Base-by-base conservation (phyloP, 306 rosid species). In the Trifolium subterraneum region DNA sequence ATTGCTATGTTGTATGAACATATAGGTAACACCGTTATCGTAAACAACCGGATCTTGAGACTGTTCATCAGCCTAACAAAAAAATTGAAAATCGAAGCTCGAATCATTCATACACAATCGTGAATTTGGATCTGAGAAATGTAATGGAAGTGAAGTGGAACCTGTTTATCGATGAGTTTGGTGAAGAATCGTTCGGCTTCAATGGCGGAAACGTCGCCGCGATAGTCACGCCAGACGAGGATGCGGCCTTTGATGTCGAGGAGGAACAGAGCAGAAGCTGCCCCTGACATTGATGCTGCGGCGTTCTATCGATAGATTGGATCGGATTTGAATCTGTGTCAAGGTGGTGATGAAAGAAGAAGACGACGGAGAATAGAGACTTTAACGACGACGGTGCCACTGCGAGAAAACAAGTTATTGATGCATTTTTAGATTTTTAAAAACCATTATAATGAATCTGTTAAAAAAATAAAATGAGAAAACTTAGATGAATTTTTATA, bases 231-330 rank as follows among this genome's bases (percentile, higher is more conserved):
- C 92, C 92, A 92, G 82, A 92, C 90, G 72, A 92, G 93, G 83
- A 92, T 89, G 82, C 93, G 97, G 75, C 97, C 97, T 87, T 92
- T 92, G 86, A 92, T 90, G 82, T 92, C 97, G 71, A 92, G 88
- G 42, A 92, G 96, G 87, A 92, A 92, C 71, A 92, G 89, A 79
- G 96, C 96, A 68, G 97, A 92, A 78, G 91, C 93, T 78, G 97
- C 97, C 74, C 96, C 97, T 54, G 97, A 83, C 97, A 92, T 92
- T 36, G 79, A 15, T 22, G 68, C 10, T 18, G 68, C 52, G 15
- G 19, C 7, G 35, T 42, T 44, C 52, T 0, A 20, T 38, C 51
- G 48, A 4, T 39, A n/a, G 51, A 64, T 41, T 44, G n/a, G 68
- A 62, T 64, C 71, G 8, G 10, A 60, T 29, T 23, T 19, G 18